Evolutionary conservation across 176 grass and related monocot genomes (phyloP).

Genomic region (Avena insularis): DNA sequence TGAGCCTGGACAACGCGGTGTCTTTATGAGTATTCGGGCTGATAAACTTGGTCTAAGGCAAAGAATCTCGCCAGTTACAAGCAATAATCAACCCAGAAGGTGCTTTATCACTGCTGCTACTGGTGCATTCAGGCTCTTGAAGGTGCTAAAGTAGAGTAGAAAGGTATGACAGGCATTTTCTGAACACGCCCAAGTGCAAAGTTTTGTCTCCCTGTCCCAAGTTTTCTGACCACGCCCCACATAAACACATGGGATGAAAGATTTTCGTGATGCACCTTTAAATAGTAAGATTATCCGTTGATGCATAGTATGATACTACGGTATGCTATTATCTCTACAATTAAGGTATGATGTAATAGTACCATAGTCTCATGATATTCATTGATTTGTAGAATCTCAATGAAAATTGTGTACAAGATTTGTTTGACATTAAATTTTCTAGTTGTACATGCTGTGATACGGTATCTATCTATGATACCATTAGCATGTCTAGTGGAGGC

Average conservation of each 20-base stretch:
- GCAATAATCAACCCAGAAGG: constrained; percentile 22
- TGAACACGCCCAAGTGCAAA: not conserved
- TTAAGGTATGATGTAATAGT: no score
- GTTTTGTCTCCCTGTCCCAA: not conserved
- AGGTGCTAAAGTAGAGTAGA: constrained; percentile 12
- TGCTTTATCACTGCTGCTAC: constrained; percentile 31
- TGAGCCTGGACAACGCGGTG: not conserved
- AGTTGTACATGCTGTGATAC: no score
- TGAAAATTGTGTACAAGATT: no score
- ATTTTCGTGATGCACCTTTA: constrained; percentile 12
- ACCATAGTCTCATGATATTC: no score
- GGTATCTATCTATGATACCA: no score
- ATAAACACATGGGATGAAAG: not conserved
- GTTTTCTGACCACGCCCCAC: not conserved
- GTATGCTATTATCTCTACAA: no score
- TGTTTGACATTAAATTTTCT: no score
- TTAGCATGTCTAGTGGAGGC: no score
- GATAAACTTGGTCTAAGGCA: not conserved
- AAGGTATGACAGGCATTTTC: constrained; percentile 13
- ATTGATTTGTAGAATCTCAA: no score
- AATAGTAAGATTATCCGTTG: not conserved
- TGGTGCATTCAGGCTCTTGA: constrained; percentile 35
- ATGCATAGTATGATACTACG: no score
- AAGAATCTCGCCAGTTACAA: not conserved
- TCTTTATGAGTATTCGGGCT: not conserved